Percentiles rank a stretch among this genome's conserved stretches.
phyloP scores from a whole-genome alignment of 2,329 filamentous ascomycete species.

The Ophiostoma sp. region DNA sequence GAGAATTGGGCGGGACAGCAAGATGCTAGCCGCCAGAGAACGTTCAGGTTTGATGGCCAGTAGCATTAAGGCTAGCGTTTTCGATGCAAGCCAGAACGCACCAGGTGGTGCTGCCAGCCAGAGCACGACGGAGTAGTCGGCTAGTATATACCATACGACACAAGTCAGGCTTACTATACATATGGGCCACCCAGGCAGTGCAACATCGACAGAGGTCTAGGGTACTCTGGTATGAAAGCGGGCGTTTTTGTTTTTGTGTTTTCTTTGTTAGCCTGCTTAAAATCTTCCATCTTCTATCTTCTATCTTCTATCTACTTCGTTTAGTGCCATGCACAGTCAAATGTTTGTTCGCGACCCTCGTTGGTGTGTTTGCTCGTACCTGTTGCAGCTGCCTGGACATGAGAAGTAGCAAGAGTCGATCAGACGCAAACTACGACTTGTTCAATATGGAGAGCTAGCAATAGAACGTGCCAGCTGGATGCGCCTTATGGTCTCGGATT shows the following conservation, averaged over 20 bases:
- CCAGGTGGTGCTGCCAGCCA: not conserved
- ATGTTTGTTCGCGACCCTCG: no score
- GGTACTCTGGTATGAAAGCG: not conserved
- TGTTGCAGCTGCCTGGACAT: not conserved
- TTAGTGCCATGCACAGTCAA: no score
- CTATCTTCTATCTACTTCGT: no score
- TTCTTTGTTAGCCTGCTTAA: not conserved
- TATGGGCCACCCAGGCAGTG: not conserved
- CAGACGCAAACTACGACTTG: not conserved
- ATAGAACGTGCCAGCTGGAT: constrained; percentile 24
- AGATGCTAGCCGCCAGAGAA: constrained; percentile 57
- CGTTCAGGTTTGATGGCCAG: constrained; percentile 56
- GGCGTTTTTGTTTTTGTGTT: constrained; percentile 7
- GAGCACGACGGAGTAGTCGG: not conserved
- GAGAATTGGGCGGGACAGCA: constrained; percentile 57
- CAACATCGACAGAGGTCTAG: not conserved
- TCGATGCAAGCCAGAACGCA: constrained; percentile 31
- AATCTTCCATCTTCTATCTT: no score
- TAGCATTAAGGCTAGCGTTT: constrained; percentile 59
- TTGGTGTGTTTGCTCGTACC: not conserved
- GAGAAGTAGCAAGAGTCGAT: not conserved
- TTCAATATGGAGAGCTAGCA: not conserved
- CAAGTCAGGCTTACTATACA: not conserved
- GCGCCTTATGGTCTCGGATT: constrained; percentile 30
- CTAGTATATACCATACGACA: not conserved